A percentile compares a stretch with the other conserved stretches of the same genome.
phyloP scores from a whole-genome alignment of 768 basidiomycete species.

The Mycena belliarum region DNA sequence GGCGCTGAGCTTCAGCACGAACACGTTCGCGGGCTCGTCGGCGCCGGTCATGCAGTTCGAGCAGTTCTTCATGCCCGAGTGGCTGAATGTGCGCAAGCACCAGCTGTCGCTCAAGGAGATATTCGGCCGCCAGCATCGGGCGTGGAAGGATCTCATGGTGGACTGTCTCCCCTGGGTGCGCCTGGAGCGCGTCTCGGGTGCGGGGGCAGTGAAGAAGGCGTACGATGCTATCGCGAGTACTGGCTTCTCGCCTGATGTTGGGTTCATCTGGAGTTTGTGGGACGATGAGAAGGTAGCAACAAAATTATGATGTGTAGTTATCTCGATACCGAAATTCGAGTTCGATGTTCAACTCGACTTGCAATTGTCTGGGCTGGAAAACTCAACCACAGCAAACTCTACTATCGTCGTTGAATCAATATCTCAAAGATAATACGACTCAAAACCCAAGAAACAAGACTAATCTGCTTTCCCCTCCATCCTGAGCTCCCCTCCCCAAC shows the following conservation, averaged over 20 bases:
- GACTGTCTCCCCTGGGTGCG: conserved; percentile 58
- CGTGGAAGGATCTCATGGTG: conserved; percentile 61
- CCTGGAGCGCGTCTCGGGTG: conserved; percentile 50
- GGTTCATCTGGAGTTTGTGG: conserved; percentile 71
- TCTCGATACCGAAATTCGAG: too few species aligned
- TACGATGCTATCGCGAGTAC: conserved; percentile 47
- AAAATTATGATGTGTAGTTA: conserved; percentile 15
- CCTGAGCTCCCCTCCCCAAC: conserved; percentile 7
- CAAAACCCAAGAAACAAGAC: too few species aligned
- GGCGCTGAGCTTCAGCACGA: conserved; percentile 40
- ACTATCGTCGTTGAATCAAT: too few species aligned
- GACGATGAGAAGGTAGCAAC: conserved; percentile 29
- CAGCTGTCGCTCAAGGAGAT: conserved; percentile 51
- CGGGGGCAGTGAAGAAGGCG: conserved; percentile 44
- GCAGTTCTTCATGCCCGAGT: conserved; percentile 70
- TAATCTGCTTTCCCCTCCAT: background rate
- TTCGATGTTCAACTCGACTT: too few species aligned
- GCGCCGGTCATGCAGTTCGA: conserved; percentile 34
- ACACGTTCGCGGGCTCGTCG: conserved; percentile 30
- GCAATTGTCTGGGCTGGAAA: too few species aligned
- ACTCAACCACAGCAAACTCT: too few species aligned
- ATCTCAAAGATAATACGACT: too few species aligned
- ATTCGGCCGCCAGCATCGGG: conserved; percentile 47
- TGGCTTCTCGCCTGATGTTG: conserved; percentile 56
- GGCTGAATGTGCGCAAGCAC: conserved; percentile 56